Conservation (phyloP, 495 filamentous ascomycete species). For the Hyaloscypha finlandica region DNA sequence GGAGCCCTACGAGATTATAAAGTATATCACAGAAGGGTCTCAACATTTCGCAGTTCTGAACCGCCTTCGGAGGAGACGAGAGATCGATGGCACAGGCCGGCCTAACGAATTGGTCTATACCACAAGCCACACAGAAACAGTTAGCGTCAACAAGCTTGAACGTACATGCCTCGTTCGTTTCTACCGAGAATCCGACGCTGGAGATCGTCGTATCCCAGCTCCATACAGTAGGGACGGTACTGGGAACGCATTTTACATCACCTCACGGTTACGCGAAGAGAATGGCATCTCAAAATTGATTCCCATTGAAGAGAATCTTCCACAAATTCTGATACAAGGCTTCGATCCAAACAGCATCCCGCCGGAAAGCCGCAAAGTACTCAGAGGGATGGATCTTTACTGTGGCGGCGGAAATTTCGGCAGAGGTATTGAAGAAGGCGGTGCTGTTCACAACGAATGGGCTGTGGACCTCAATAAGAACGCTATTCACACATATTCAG, state of each 20-base stretch:
- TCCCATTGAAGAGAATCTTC: slow-evolving; percentile 24
- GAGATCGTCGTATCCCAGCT: slow-evolving; percentile 46
- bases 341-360: slow-evolving; percentile 44
- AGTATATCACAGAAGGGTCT: slow-evolving; percentile 39
- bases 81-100: slow-evolving; percentile 43
- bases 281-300: slow-evolving; percentile 1
- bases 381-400: slow-evolving; percentile 67
- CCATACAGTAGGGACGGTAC: slow-evolving; percentile 66
- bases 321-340: slow-evolving; percentile 51
- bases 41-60: slow-evolving; percentile 43
- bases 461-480: slow-evolving; percentile 62
- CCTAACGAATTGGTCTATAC: slow-evolving; percentile 70
- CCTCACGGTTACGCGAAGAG: slow-evolving; percentile 35
- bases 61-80: slow-evolving; percentile 45
- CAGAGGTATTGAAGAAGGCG: slow-evolving; percentile 71
- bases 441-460: slow-evolving; percentile 61
- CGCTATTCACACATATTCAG: slow-evolving; percentile 70
- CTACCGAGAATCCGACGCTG: slow-evolving; percentile 41
- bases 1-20: slow-evolving; percentile 58
- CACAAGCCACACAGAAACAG: slow-evolving; percentile 38
- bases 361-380: slow-evolving; percentile 10
- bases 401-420: slow-evolving; percentile 76
- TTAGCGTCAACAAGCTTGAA: slow-evolving; percentile 44
- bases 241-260: slow-evolving; percentile 66
- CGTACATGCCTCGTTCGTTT: slow-evolving; percentile 61